phyloP scores from a whole-genome alignment of 345 rosid species.

The Lenwebbia sp. region DNA sequence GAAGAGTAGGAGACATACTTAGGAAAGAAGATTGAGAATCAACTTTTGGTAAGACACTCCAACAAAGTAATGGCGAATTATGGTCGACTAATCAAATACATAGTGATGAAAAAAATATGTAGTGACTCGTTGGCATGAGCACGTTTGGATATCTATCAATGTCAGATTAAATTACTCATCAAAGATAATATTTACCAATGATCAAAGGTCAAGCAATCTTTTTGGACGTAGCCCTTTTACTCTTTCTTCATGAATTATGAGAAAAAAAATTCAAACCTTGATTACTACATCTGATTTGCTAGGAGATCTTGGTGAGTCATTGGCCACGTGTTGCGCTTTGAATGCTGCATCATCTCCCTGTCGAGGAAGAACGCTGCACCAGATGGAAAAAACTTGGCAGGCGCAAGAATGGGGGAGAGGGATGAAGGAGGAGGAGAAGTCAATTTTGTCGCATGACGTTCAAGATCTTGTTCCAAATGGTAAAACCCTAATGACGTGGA shows the following conservation, averaged over 20 bases:
- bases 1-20: background rate
- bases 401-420: background rate
- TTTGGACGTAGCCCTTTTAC: background rate
- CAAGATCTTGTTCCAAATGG: background rate
- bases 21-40: background rate
- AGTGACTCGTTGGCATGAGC: background rate
- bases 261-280: background rate
- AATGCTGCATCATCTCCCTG: background rate
- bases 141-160: background rate
- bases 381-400: background rate
- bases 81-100: background rate
- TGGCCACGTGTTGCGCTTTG: background rate
- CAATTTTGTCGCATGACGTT: background rate
- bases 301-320: background rate
- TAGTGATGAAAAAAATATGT: background rate
- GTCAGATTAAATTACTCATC: background rate
- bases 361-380: background rate
- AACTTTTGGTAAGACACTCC: background rate
- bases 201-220: background rate
- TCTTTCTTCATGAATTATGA: background rate
- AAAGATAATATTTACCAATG: too few relatives aligned
- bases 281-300: background rate
- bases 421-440: background rate
- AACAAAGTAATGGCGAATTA: background rate
- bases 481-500: background rate